These are phyloP conservation scores for Madurella fahalii DNA, from an alignment of 2,329 filamentous ascomycete genomes.

Conservation along the genomic window DNA sequence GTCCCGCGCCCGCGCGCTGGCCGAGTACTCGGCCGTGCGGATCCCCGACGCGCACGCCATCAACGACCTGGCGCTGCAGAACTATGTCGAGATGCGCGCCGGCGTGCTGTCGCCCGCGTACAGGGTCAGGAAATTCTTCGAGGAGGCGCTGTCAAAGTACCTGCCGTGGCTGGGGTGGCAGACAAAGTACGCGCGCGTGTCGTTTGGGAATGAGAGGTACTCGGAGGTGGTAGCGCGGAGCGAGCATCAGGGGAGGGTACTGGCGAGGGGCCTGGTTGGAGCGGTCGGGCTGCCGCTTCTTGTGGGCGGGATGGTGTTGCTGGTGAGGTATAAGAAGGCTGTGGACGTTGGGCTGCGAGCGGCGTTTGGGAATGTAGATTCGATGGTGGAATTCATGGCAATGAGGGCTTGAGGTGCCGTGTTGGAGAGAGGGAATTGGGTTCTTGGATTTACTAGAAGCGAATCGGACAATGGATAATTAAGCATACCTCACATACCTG, in stretches of 20 bases:
- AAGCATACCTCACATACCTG: too few species aligned
- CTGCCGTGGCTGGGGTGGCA: slow-evolving; percentile 78
- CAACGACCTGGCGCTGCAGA: slow-evolving; percentile 84
- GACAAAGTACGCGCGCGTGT: slow-evolving; percentile 88
- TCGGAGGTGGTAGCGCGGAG: slow-evolving; percentile 72
- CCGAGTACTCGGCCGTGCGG: slow-evolving; percentile 70
- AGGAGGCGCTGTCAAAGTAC: slow-evolving; percentile 75
- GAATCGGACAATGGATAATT: too few species aligned
- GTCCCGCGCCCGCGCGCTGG: slow-evolving; percentile 65
- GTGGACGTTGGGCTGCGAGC: slow-evolving; percentile 20
- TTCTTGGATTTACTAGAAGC: too few species aligned
- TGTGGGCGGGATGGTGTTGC: slow-evolving; percentile 15
- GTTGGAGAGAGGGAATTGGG: too few species aligned
- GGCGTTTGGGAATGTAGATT: slow-evolving; percentile 9
- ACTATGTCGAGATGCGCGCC: slow-evolving; percentile 90
- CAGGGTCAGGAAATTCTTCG: slow-evolving; percentile 74
- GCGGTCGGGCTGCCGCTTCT: slow-evolving; percentile 26
- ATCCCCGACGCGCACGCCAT: slow-evolving; percentile 80
- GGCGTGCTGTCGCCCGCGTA: slow-evolving; percentile 77
- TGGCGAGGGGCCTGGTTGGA: slow-evolving; percentile 45
- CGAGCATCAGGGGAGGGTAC: slow-evolving; percentile 61
- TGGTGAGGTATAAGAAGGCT: slow-evolving; percentile 19
- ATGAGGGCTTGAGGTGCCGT: slow-evolving; percentile 8
- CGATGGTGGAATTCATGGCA: slow-evolving; percentile 16
- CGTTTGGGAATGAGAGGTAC: slow-evolving; percentile 90